Evolutionary conservation across 805 yeast species (phyloP), one percentile per base, ranked within the genome.

Genomic region (Starmerella floricola): DNA sequence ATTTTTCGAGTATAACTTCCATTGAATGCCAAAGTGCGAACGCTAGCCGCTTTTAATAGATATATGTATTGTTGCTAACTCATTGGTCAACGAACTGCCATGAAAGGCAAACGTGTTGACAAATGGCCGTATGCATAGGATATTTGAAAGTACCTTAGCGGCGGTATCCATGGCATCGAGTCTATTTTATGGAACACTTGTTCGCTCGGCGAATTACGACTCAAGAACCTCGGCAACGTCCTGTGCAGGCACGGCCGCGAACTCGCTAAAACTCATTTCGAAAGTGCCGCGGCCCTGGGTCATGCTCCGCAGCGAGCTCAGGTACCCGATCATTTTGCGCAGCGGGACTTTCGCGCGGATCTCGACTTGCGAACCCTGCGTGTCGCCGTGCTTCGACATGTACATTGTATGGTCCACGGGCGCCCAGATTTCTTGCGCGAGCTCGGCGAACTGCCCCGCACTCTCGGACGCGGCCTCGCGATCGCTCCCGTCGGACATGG

Each of bases 261-360:
- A 85, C 2, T 85, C 82, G 31, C 67, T 60, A 50, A 78, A 81
- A 12, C 73, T 69, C 94, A 88, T 83, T 46, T 76, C 75, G 59
- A 82, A 86, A 2, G 76, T 72, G 2, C 87, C 94, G 33, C 94
- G 69, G 1, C 98, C 98, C 55, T 85, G 86, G 0, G 96, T 87
- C 52, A 86, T 64, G 29, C 91, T 78, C 53, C 97, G 64, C 35
- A 91, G 64, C 47, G 73, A 74, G 10, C 78, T 74, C 45, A 85
- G 68, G 58, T 91, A 91, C 0, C 96, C 95, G 36, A 86, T 73
- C 95, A 91, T 86, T 47, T 80, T 93, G 46, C 78, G 71, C 56
- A 91, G 65, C 3, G 98, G 96, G 0, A 86, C 87, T 38, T 71
- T 73, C 0, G 95, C 95, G n/a, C 65, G 65, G 27, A 91, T 73